Evolutionary conservation across 352 stramenopile species (phyloP).

Genomic region (Pythium brachiatum): DNA sequence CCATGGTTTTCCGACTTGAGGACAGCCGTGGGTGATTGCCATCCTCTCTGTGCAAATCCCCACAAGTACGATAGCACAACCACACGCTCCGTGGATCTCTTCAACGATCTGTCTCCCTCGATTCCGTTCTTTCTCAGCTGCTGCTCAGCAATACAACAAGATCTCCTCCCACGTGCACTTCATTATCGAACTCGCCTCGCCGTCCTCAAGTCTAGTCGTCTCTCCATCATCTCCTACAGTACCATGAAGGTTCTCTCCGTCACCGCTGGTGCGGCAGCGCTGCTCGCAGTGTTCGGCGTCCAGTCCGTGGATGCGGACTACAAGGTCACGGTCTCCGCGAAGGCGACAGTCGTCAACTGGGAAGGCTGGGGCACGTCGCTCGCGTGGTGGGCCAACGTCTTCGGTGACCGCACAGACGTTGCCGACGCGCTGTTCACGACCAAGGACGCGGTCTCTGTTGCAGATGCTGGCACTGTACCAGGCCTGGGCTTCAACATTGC

Average conservation of each 20-base stretch:
- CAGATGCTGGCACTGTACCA: slow-evolving; percentile 28
- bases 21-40: too few species aligned
- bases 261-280: slow-evolving; percentile 4
- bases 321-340: slow-evolving; percentile 27
- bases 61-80: too few species aligned
- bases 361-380: slow-evolving; percentile 64
- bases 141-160: not conserved
- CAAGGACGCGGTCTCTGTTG: slow-evolving; percentile 34
- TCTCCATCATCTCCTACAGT: not conserved
- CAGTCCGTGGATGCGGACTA: slow-evolving; percentile 21
- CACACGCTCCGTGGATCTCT: too few species aligned
- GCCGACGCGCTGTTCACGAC: slow-evolving; percentile 54
- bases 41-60: too few species aligned
- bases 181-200: not conserved
- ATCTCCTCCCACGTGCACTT: not conserved
- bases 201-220: not conserved
- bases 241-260: slow-evolving; percentile 19
- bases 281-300: slow-evolving; percentile 5
- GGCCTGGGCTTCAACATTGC: slow-evolving; percentile 54
- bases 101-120: not conserved
- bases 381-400: slow-evolving; percentile 63
- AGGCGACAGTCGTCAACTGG: slow-evolving; percentile 30
- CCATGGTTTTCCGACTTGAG: not conserved
- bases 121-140: not conserved
- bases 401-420: slow-evolving; percentile 50